Evolutionary conservation across 1,284 basidiomycete species (phyloP).

Genomic region (Dichomitus squalens): DNA sequence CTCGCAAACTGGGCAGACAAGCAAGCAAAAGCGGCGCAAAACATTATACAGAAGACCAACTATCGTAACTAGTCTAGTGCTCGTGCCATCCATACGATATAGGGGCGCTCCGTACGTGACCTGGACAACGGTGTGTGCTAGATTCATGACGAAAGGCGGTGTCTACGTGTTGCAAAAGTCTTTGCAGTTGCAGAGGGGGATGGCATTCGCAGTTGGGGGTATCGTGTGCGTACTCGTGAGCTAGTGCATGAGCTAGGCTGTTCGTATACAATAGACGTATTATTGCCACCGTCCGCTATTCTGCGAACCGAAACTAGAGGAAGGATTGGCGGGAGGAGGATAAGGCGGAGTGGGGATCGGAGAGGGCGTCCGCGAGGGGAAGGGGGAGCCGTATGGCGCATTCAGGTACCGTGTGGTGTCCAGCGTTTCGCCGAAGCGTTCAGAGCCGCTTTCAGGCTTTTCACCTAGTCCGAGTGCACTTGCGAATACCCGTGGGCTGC

Average conservation of each 20-base stretch:
- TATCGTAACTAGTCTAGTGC: slow-evolving; percentile 26
- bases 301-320: slow-evolving; percentile 14
- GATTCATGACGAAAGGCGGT: slow-evolving; percentile 27
- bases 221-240: slow-evolving; percentile 33
- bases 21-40: slow-evolving; percentile 6
- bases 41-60: slow-evolving; percentile 23
- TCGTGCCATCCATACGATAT: slow-evolving; percentile 19
- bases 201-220: slow-evolving; percentile 19
- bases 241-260: slow-evolving; percentile 33
- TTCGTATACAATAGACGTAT: slow-evolving; percentile 30
- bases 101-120: slow-evolving; percentile 21
- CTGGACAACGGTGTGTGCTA: slow-evolving; percentile 26
- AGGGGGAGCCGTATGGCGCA: slow-evolving; percentile 69
- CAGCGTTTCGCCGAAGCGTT: slow-evolving; percentile 49
- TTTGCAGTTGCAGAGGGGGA: slow-evolving; percentile 10
- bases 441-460: slow-evolving; percentile 34
- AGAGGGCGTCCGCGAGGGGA: slow-evolving; percentile 61
- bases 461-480: slow-evolving; percentile 46
- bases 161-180: slow-evolving; percentile 29
- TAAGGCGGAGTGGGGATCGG: slow-evolving; percentile 41
- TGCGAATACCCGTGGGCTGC: slow-evolving; percentile 49
- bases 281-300: slow-evolving; percentile 27
- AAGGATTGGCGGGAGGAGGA: slow-evolving; percentile 27
- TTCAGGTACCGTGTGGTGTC: slow-evolving; percentile 59
- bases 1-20: background rate